Evolutionary conservation across 2,329 filamentous ascomycete species (phyloP).

Genomic region (Periglandula ipomoeae): DNA sequence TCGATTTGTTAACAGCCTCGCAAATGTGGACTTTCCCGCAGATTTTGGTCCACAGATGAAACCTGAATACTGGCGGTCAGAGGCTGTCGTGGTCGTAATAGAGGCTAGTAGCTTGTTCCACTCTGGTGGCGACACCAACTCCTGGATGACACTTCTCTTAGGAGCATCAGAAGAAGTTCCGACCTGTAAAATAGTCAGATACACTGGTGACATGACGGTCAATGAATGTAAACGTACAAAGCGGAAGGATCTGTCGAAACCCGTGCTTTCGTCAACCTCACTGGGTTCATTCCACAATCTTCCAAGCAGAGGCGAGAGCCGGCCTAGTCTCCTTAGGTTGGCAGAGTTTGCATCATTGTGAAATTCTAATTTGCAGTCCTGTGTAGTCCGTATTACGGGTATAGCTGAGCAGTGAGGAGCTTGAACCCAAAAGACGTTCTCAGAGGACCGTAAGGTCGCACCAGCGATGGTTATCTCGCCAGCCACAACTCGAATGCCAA

Average conservation of each 20-base stretch:
- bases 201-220: slow-evolving; percentile 12
- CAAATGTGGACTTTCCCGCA: slow-evolving; percentile 69
- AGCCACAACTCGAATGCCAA: slow-evolving; percentile 49
- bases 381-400: slow-evolving; percentile 50
- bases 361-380: slow-evolving; percentile 45
- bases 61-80: slow-evolving; percentile 30
- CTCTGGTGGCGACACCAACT: slow-evolving; percentile 46
- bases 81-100: slow-evolving; percentile 22
- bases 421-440: slow-evolving; percentile 45
- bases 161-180: slow-evolving; percentile 44
- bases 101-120: slow-evolving; percentile 53
- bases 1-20: slow-evolving; percentile 55
- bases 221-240: slow-evolving; percentile 32
- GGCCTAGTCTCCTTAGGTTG: slow-evolving; percentile 43
- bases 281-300: slow-evolving; percentile 52
- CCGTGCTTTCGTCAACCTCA: slow-evolving; percentile 12
- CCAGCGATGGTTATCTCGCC: slow-evolving; percentile 60
- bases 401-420: slow-evolving; percentile 62
- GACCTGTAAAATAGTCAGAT: slow-evolving; percentile 29
- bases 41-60: slow-evolving; percentile 63
- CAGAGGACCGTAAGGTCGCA: slow-evolving; percentile 44
- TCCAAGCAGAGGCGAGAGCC: slow-evolving; percentile 56
- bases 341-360: slow-evolving; percentile 40
- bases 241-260: slow-evolving; percentile 30
- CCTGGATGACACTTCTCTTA: slow-evolving; percentile 39